Evolutionary conservation across 108 stramenopile genomes (phyloP).

Genomic region (Nitzschia palea): DNA sequence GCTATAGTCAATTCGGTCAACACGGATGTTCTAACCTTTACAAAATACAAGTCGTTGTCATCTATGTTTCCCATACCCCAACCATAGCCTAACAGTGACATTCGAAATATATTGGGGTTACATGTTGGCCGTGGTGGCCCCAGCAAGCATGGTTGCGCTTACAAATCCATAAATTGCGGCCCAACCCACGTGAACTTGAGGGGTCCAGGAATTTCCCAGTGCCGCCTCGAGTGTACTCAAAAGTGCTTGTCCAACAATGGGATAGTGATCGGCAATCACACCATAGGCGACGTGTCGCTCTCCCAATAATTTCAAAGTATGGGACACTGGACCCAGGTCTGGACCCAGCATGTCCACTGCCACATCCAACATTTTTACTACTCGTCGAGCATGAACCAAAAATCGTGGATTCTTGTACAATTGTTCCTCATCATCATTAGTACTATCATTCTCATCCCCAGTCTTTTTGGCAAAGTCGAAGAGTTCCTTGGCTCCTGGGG

Average conservation of each 20-base stretch:
- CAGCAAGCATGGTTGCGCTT: slow-evolving; percentile 18
- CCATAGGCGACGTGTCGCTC: slow-evolving; percentile 28
- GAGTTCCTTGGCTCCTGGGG: slow-evolving; percentile 12
- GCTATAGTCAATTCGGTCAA: no score
- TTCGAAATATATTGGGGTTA: no score
- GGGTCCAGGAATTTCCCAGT: slow-evolving; percentile 34
- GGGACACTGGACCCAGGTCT: slow-evolving; percentile 24
- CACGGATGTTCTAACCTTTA: no score
- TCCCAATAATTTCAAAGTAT: slow-evolving; percentile 20
- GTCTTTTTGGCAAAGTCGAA: slow-evolving; percentile 6
- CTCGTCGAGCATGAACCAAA: slow-evolving; percentile 26
- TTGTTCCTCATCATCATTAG: slow-evolving; percentile 19
- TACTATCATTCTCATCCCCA: slow-evolving; percentile 2
- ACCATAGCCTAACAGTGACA: no score
- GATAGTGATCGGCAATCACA: slow-evolving; percentile 33
- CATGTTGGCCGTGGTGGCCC: no score
- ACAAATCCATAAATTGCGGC: slow-evolving; percentile 9
- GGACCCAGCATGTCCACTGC: slow-evolving; percentile 28
- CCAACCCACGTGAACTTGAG: slow-evolving; percentile 33
- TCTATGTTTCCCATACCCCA: no score
- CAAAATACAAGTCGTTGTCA: no score
- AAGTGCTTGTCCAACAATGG: slow-evolving; percentile 40
- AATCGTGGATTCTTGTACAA: slow-evolving; percentile 23
- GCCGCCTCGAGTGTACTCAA: slow-evolving; percentile 36
- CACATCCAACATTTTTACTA: slow-evolving; percentile 21